phyloP scores from a whole-genome alignment of 2,329 filamentous ascomycete species.

The Exserohilum rostratum region DNA sequence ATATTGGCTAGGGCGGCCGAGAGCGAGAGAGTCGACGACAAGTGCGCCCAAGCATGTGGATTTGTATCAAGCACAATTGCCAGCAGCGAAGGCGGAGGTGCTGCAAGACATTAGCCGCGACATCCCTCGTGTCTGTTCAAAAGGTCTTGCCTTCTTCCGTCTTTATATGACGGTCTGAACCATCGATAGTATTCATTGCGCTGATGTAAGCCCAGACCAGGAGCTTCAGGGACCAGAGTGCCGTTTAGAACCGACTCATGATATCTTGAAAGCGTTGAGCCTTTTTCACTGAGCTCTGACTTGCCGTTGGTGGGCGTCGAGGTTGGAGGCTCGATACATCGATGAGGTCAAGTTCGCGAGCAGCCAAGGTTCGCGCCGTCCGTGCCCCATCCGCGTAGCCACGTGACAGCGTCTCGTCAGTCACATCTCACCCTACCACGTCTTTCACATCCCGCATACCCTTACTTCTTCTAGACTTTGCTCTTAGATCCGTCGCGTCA shows the following conservation, averaged over 20 bases:
- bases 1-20: constrained; percentile 85
- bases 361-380: constrained; percentile 7
- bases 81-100: constrained; percentile 77
- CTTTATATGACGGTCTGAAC: constrained; percentile 54
- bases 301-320: neutral
- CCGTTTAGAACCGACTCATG: constrained; percentile 1
- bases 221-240: neutral
- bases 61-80: constrained; percentile 95
- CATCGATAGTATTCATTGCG: constrained; percentile 70
- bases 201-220: neutral
- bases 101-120: constrained; percentile 41
- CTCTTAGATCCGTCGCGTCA: too few relatives aligned
- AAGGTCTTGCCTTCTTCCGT: constrained; percentile 40
- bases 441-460: too few relatives aligned
- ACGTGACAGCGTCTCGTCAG: constrained; percentile 11
- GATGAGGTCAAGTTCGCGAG: constrained; percentile 19
- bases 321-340: neutral
- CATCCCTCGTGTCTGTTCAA: neutral
- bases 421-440: too few relatives aligned
- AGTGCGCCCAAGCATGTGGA: constrained; percentile 86
- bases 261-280: neutral
- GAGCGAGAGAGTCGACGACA: constrained; percentile 76
- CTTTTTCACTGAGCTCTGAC: neutral
- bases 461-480: too few relatives aligned
- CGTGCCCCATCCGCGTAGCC: constrained; percentile 15